Percentiles rank a stretch among this genome's conserved stretches.
Conservation (phyloP, 2,329 filamentous ascomycete species). For the Phaeosphaeria sp. region DNA sequence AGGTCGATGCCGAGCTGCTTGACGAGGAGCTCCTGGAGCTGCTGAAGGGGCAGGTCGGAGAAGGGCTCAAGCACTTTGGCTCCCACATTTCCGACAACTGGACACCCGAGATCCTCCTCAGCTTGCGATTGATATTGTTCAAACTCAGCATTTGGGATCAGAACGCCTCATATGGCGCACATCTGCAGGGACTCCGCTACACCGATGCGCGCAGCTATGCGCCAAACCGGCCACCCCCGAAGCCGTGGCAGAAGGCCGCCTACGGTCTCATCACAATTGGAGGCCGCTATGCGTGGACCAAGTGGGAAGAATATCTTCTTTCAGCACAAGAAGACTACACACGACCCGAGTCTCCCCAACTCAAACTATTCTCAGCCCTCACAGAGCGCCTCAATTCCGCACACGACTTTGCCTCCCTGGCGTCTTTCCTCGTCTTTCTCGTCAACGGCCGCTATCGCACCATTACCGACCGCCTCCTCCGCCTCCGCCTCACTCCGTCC, state of each 20-base stretch:
- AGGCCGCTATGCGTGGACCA: slow-evolving; percentile 87
- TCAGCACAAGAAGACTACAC: slow-evolving; percentile 79
- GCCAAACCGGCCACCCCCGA: slow-evolving; percentile 68
- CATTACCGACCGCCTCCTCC: slow-evolving; percentile 81
- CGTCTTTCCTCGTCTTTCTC: slow-evolving; percentile 89
- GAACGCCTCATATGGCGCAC: slow-evolving; percentile 91
- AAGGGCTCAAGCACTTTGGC: slow-evolving; percentile 86
- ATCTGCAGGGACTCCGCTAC: slow-evolving; percentile 89
- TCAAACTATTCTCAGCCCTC: slow-evolving; percentile 67
- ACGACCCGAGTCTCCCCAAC: slow-evolving; percentile 55
- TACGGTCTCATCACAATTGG: slow-evolving; percentile 88
- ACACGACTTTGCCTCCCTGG: slow-evolving; percentile 82
- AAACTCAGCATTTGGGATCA: slow-evolving; percentile 98
- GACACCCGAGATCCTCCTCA: slow-evolving; percentile 82
- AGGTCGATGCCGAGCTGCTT: slow-evolving; percentile 93
- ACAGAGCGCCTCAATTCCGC: slow-evolving; percentile 73
- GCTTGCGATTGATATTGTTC: slow-evolving; percentile 80
- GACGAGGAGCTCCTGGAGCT: slow-evolving; percentile 92
- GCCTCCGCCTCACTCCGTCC: slow-evolving; percentile 83
- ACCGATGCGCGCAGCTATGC: slow-evolving; percentile 75
- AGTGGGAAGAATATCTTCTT: slow-evolving; percentile 88
- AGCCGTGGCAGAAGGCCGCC: slow-evolving; percentile 79
- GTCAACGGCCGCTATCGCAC: slow-evolving; percentile 91
- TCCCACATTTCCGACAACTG: slow-evolving; percentile 82
- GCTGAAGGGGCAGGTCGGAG: slow-evolving; percentile 82